Base-by-base conservation (phyloP, 1,139 yeast species). In the Nakaseomyces delphensis region DNA sequence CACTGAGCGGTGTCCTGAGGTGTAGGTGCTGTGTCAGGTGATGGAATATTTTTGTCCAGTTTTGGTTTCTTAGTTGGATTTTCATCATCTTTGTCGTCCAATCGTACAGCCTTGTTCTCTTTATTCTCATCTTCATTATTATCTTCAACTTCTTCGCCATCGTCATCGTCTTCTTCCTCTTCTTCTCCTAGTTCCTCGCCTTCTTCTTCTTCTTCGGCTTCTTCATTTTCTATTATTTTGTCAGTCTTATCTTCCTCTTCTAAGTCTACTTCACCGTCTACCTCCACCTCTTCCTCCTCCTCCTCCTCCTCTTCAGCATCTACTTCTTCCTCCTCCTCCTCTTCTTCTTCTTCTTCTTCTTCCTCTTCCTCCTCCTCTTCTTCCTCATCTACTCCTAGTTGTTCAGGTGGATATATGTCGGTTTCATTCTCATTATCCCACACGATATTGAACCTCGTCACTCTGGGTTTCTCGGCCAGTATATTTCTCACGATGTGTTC, bases 401-500 rank as follows among this genome's bases (percentile, higher is more conserved):
- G 83, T 45, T 84, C 94, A 3, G 67, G 93, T 66, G 95, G 95
- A 55, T 77, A 83, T 47, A 83, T 84, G 25, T 73, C 73, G 39
- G 70, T 74, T 32, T 73, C 80, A 38, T 72, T 81, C 46, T 69
- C 73, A 43, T 73, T 74, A 60, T 81, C 91, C 99, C 99, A 91
- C 4, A 87, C 94, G 47, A 91, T 91, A 62, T 91, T 91, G 65
- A 89, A 93, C 54, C 96, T 71, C 8, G 99, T 91, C 32, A 93
- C 98, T 53, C 98, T 72, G 29, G 99, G 99, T 67, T 91, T 93
- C 60, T 93, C 98, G 1, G 97, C 97, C 47, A 93, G 69, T 39
- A 91, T 85, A 63, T 89, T 93, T 58, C 99, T 74, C 36, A 85
- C 95, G 31, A 91, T 96, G 57, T 83, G 94, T 44, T 89, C 96